Percentiles rank a stretch among this genome's conserved stretches.
phyloP scores from a whole-genome alignment of 2,329 filamentous ascomycete species.

The Cadophora gregata region DNA sequence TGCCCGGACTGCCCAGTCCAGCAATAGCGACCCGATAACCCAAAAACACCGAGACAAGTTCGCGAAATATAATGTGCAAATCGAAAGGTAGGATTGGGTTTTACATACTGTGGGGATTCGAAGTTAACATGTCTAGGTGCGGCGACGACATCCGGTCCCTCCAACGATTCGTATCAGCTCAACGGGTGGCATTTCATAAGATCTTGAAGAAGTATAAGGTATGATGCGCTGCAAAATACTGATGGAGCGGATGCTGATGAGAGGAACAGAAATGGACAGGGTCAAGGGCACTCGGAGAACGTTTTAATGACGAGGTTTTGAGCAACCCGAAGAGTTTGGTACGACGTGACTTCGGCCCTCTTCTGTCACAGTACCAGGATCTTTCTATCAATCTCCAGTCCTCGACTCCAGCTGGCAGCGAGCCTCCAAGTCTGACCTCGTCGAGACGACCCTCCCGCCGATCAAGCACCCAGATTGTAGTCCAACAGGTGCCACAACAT shows the following conservation, averaged over 20 bases:
- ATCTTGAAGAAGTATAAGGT: conserved; percentile 84
- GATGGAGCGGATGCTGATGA: conserved; percentile 17
- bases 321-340: conserved; percentile 74
- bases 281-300: conserved; percentile 66
- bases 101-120: not conserved
- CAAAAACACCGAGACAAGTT: conserved; percentile 40
- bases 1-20: conserved; percentile 36
- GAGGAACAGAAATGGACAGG: conserved; percentile 76
- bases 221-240: conserved; percentile 33
- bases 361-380: conserved; percentile 58
- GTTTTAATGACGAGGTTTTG: conserved; percentile 72
- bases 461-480: conserved; percentile 29
- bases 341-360: conserved; percentile 63
- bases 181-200: conserved; percentile 79
- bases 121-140: conserved; percentile 51
- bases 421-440: conserved; percentile 28
- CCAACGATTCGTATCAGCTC: conserved; percentile 74
- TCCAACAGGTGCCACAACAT: conserved; percentile 28
- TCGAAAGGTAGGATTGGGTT: conserved; percentile 36
- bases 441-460: conserved; percentile 31
- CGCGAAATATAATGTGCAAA: conserved; percentile 40
- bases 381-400: conserved; percentile 55
- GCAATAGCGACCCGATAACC: conserved; percentile 34
- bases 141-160: conserved; percentile 75
- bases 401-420: conserved; percentile 43